Evolutionary conservation across 306 rosid species (phyloP).

Genomic region (Casuarina cunninghamiana): DNA sequence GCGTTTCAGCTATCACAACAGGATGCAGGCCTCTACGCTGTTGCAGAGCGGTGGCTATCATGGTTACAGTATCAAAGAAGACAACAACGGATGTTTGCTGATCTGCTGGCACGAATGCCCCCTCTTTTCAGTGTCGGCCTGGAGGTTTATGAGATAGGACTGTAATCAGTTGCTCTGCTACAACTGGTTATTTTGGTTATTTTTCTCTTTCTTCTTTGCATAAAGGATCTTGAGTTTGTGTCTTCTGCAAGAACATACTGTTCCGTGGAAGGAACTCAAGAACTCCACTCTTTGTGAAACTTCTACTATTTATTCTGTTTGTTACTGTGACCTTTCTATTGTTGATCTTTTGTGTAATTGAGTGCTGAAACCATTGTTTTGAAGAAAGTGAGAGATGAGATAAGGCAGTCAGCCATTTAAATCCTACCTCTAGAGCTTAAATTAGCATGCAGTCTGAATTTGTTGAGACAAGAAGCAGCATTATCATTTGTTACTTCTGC

Average conservation of each 20-base stretch:
- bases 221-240: constrained; percentile 15
- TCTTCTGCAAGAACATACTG: constrained; percentile 19
- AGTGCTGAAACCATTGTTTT: not conserved
- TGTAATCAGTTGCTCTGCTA: constrained; percentile 16
- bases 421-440: not conserved
- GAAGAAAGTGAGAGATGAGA: not conserved
- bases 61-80: constrained; percentile 55
- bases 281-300: not conserved
- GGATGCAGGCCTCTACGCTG: constrained; percentile 47
- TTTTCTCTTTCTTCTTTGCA: constrained; percentile 18
- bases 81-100: constrained; percentile 47
- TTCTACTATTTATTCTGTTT: not conserved
- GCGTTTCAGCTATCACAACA: constrained; percentile 52
- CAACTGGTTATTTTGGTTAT: constrained; percentile 18
- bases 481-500: not conserved
- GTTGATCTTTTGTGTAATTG: constrained; percentile 9
- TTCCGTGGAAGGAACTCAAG: constrained; percentile 10
- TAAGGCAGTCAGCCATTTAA: not conserved
- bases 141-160: constrained; percentile 53
- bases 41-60: constrained; percentile 44
- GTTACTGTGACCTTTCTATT: not conserved
- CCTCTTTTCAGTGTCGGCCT: constrained; percentile 68
- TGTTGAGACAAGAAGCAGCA: not conserved
- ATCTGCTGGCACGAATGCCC: constrained; percentile 65
- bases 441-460: not conserved